Evolutionary conservation across 2,329 filamentous ascomycete genomes (phyloP).

Genomic region (Drechslera avenae): DNA sequence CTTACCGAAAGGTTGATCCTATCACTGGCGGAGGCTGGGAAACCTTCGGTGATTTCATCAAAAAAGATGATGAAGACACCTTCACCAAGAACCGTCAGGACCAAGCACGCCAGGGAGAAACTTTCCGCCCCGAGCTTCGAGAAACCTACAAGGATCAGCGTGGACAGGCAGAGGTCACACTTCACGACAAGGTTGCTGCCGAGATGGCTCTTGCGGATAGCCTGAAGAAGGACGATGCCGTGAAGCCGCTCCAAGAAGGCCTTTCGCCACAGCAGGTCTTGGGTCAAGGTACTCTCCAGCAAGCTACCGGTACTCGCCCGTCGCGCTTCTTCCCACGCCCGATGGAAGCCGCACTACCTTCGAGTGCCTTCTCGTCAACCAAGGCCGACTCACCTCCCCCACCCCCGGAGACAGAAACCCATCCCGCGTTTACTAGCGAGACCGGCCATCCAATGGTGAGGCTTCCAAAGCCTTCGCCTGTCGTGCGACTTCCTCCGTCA

Average conservation of each 20-base stretch:
- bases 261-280: slow-evolving; percentile 28
- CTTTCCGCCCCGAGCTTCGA: slow-evolving; percentile 40
- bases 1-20: slow-evolving; percentile 37
- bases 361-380: slow-evolving; percentile 22
- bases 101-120: slow-evolving; percentile 33
- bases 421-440: slow-evolving; percentile 75
- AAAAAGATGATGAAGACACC: slow-evolving; percentile 35
- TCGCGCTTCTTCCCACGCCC: slow-evolving; percentile 48
- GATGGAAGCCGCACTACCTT: slow-evolving; percentile 30
- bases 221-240: slow-evolving; percentile 35
- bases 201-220: slow-evolving; percentile 16
- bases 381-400: slow-evolving; percentile 49
- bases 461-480: slow-evolving; percentile 70
- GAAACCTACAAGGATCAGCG: slow-evolving; percentile 41
- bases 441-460: slow-evolving; percentile 69
- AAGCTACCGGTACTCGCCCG: slow-evolving; percentile 35
- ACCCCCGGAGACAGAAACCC: slow-evolving; percentile 73
- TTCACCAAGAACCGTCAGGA: slow-evolving; percentile 34
- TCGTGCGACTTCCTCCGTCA: slow-evolving; percentile 79
- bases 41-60: slow-evolving; percentile 39
- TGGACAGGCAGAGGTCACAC: slow-evolving; percentile 36
- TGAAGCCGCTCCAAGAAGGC: slow-evolving; percentile 30
- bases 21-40: slow-evolving; percentile 40
- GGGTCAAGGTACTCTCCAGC: slow-evolving; percentile 30
- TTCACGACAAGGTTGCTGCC: slow-evolving; percentile 35